These are phyloP conservation scores for Anisogramma anomala DNA, from an alignment of 2,329 filamentous ascomycete genomes.

Conservation along the genomic window DNA sequence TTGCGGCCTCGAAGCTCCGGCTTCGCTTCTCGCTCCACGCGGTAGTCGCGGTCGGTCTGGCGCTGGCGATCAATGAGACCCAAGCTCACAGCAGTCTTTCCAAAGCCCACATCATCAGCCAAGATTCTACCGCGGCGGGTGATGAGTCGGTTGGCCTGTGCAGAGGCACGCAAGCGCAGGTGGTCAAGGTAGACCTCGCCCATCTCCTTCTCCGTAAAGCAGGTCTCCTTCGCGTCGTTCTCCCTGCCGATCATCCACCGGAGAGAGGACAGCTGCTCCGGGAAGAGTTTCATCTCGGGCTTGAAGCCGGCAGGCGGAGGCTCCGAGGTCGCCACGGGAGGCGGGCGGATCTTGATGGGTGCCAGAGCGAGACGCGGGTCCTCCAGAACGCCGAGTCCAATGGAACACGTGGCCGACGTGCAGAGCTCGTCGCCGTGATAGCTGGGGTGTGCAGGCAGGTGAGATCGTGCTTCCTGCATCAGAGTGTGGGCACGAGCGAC, in stretches of 20 bases:
- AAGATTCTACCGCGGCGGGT: constrained; percentile 27
- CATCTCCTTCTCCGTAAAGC: constrained; percentile 24
- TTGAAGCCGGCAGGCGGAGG: constrained; percentile 8
- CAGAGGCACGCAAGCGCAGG: neutral
- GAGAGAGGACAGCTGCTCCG: constrained; percentile 17
- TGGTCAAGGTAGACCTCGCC: constrained; percentile 24
- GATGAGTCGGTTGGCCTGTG: constrained; percentile 5
- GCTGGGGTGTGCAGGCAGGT: constrained; percentile 4
- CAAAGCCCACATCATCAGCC: constrained; percentile 33
- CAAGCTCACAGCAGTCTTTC: constrained; percentile 32
- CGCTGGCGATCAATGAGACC: constrained; percentile 25
- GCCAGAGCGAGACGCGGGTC: constrained; percentile 2
- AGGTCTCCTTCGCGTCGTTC: constrained; percentile 1
- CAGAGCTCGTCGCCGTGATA: neutral
- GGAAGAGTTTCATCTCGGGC: constrained; percentile 12
- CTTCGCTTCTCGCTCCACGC: constrained; percentile 14
- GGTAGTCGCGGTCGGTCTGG: constrained; percentile 17
- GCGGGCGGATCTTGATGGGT: neutral
- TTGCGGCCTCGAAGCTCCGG: constrained; percentile 12
- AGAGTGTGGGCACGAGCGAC: constrained; percentile 6
- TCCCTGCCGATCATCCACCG: constrained; percentile 20
- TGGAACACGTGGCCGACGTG: constrained; percentile 4
- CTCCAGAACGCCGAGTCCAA: constrained; percentile 10
- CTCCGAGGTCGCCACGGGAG: neutral
- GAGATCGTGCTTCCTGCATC: constrained; percentile 9